phyloP scores from a whole-genome alignment of 352 stramenopile species.

The Phytophthora crassamura region DNA sequence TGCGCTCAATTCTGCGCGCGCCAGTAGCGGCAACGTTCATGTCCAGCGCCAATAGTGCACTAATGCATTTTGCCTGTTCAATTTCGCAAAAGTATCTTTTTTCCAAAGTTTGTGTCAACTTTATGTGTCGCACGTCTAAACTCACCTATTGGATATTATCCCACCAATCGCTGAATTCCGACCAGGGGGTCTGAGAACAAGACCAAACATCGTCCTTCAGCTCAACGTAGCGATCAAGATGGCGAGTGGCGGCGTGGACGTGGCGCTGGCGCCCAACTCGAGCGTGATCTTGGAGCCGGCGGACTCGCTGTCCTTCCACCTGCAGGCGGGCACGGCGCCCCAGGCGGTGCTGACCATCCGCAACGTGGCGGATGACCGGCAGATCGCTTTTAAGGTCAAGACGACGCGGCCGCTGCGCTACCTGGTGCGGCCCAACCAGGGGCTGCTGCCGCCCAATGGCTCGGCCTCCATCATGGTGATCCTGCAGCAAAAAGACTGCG shows the following conservation, averaged over 20 bases:
- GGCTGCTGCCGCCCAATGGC: constrained; percentile 80
- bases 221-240: constrained; percentile 29
- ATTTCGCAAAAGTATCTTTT: not conserved
- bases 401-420: constrained; percentile 89
- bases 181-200: constrained; percentile 42
- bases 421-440: constrained; percentile 90
- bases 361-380: constrained; percentile 81
- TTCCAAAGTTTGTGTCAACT: no score
- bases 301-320: constrained; percentile 80
- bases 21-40: constrained; percentile 17
- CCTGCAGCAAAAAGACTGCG: constrained; percentile 90
- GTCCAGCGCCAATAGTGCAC: constrained; percentile 16
- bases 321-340: constrained; percentile 66
- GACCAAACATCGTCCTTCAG: constrained; percentile 23
- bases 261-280: constrained; percentile 71
- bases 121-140: no score
- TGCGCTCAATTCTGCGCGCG: not conserved
- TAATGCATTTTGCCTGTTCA: constrained; percentile 8
- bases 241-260: constrained; percentile 58
- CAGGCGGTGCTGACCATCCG: constrained; percentile 86
- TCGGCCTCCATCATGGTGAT: constrained; percentile 87
- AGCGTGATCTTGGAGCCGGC: constrained; percentile 84
- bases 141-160: no score
- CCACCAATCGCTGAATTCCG: no score
- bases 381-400: constrained; percentile 92